phyloP scores from a whole-genome alignment of 2,329 filamentous ascomycete species.

The Xylaria sp. region DNA sequence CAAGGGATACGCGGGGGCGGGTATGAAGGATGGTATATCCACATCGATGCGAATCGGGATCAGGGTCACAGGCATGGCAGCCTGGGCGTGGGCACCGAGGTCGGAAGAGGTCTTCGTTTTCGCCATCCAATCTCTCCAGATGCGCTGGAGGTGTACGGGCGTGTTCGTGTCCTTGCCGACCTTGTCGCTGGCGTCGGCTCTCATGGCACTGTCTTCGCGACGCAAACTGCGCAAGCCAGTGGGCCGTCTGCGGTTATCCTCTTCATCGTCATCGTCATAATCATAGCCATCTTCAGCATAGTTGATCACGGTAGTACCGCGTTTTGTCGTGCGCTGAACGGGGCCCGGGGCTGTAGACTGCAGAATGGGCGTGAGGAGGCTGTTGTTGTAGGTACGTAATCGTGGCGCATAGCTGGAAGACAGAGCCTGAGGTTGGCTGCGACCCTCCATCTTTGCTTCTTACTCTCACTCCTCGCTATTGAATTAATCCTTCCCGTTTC shows the following conservation, averaged over 20 bases:
- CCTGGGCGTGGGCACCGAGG: slow-evolving; percentile 57
- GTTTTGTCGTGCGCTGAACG: slow-evolving; percentile 82
- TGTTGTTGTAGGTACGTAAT: slow-evolving; percentile 84
- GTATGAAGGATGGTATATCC: slow-evolving; percentile 75
- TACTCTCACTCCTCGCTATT: not conserved
- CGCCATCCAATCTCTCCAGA: slow-evolving; percentile 95
- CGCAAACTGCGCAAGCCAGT: slow-evolving; percentile 80
- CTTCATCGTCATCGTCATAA: slow-evolving; percentile 67
- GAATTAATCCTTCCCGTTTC: not conserved
- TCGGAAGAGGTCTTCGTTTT: slow-evolving; percentile 58
- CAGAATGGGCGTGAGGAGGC: slow-evolving; percentile 78
- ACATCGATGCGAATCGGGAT: slow-evolving; percentile 96
- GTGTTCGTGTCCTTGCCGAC: slow-evolving; percentile 74
- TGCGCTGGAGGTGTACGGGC: slow-evolving; percentile 80
- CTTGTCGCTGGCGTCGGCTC: slow-evolving; percentile 65
- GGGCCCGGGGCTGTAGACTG: slow-evolving; percentile 62
- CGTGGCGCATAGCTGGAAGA: slow-evolving; percentile 88
- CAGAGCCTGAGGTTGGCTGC: slow-evolving; percentile 69
- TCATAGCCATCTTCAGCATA: slow-evolving; percentile 96
- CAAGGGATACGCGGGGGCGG: slow-evolving; percentile 58
- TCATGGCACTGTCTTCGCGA: slow-evolving; percentile 63
- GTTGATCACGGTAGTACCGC: slow-evolving; percentile 93
- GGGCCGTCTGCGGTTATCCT: slow-evolving; percentile 69
- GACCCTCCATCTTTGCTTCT: slow-evolving; percentile 41
- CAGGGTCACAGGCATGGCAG: slow-evolving; percentile 77